phyloP scores from a whole-genome alignment of 1,284 basidiomycete species.

The Cystobasidium slooffiae region DNA sequence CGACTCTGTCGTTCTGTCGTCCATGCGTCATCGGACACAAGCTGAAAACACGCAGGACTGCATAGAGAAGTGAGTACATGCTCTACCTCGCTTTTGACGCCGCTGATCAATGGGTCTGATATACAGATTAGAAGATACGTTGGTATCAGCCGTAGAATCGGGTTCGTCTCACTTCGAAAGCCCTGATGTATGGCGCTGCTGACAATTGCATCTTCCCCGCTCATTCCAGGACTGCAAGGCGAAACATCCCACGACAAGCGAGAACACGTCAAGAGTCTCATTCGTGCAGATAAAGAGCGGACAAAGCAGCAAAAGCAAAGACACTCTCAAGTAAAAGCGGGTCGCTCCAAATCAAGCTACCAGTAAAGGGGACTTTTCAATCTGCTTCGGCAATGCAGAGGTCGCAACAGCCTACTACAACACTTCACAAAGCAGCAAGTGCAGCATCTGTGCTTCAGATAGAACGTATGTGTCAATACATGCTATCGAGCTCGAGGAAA shows the following conservation, averaged over 20 bases:
- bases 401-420: not conserved
- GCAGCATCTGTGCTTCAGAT: no score
- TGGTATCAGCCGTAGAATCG: constrained; percentile 5
- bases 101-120: not conserved
- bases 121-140: constrained; percentile 11
- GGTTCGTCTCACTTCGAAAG: not conserved
- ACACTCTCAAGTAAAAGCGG: constrained; percentile 17
- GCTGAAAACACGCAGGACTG: constrained; percentile 38
- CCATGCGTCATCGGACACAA: constrained; percentile 38
- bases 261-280: constrained; percentile 28
- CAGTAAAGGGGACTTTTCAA: not conserved
- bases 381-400: not conserved
- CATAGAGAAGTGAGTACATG: constrained; percentile 22
- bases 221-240: constrained; percentile 30
- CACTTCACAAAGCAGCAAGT: no score
- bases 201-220: not conserved
- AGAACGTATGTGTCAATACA: no score
- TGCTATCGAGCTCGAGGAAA: no score
- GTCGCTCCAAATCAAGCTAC: constrained; percentile 18
- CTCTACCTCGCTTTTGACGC: not conserved
- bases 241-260: constrained; percentile 32
- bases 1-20: constrained; percentile 35
- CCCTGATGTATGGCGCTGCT: not conserved
- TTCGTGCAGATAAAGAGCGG: constrained; percentile 22
- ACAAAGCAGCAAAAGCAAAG: constrained; percentile 31